Base-by-base conservation (phyloP, 352 stramenopile genomes). In the Phytopythium vexans region DNA sequence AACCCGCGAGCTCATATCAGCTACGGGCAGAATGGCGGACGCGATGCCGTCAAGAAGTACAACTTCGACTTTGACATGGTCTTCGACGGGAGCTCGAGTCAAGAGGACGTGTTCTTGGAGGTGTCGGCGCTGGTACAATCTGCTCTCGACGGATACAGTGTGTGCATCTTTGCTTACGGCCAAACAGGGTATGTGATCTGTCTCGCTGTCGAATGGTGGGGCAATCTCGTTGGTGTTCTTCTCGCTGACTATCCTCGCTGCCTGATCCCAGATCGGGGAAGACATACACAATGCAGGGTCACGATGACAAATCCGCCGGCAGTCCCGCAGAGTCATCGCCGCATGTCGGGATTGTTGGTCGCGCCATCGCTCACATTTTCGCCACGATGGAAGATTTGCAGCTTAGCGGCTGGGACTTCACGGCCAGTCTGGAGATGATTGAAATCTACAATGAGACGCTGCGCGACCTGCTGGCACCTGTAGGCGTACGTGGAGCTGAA, bases 361-460 rank as follows among this genome's bases (percentile, higher is more conserved):
- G 86, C 16, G 72, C 84, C 4, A 89, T 94, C 55, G 60, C 67
- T 12, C 84, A 91, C 52, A 89, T 95, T 41, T 95, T 88, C 43
- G 68, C 72, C 6, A 72, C 70, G 7, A 82, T 90, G 33, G 72
- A 71, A 9, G 74, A 88, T 31, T 59, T 92, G 43, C 64, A 56
- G 12, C 67, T 67, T 15, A 88, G 80, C 33, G 82, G 84, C 15
- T 95, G 86, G 86, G 56, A 72, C n/a, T 93, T 92, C 45, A 59
- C 46, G 14, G 70, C 90, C 9, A 86, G 56, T 27, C 48, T 94
- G 31, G 83, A 94, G 60, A 82, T 99, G 64, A 78, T 98, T 27
- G 96, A 99, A 73, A 97, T 99, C 47, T 99, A 99, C 81, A 99
- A 99, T 56, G 96, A 99, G 67, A 89, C 95, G 11, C 74, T 99